Conservation (phyloP, 2,329 filamentous ascomycete species). For the Graphilbum ipis-grandicollis region DNA sequence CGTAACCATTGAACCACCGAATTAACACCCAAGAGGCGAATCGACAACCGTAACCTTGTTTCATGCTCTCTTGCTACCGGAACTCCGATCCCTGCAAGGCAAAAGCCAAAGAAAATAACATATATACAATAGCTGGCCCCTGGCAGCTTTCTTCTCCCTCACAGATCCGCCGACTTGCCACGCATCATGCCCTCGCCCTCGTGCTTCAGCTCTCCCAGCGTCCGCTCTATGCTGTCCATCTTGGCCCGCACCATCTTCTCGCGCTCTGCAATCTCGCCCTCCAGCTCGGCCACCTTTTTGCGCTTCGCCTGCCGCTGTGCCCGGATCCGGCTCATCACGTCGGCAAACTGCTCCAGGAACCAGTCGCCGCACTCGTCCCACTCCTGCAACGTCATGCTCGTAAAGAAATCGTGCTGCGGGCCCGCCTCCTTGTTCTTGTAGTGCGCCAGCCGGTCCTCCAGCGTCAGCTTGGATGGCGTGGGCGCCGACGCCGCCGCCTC, state of each 20-base stretch:
- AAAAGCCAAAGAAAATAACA: no score
- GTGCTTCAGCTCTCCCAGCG: constrained; percentile 34
- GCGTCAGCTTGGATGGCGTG: constrained; percentile 18
- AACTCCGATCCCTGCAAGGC: no score
- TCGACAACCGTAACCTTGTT: no score
- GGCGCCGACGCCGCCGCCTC: constrained; percentile 13
- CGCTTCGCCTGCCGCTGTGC: constrained; percentile 32
- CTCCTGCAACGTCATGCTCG: constrained; percentile 33
- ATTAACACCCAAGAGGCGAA: no score
- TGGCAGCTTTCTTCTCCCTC: background rate
- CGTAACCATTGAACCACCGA: no score
- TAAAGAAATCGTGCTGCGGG: constrained; percentile 30
- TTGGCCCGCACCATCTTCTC: constrained; percentile 36
- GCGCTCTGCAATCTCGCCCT: constrained; percentile 34
- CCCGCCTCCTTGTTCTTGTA: constrained; percentile 26
- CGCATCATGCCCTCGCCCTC: constrained; percentile 39
- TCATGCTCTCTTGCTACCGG: no score
- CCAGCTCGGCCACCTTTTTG: constrained; percentile 29
- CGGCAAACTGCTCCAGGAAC: constrained; percentile 37
- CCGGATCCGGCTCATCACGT: constrained; percentile 29
- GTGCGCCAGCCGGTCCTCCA: constrained; percentile 31
- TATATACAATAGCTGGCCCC: background rate
- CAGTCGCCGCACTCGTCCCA: constrained; percentile 44
- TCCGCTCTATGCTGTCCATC: constrained; percentile 35
- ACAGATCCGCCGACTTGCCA: constrained; percentile 19